Base-by-base conservation (phyloP, 805 yeast species). In the Kazachstania africana region DNA sequence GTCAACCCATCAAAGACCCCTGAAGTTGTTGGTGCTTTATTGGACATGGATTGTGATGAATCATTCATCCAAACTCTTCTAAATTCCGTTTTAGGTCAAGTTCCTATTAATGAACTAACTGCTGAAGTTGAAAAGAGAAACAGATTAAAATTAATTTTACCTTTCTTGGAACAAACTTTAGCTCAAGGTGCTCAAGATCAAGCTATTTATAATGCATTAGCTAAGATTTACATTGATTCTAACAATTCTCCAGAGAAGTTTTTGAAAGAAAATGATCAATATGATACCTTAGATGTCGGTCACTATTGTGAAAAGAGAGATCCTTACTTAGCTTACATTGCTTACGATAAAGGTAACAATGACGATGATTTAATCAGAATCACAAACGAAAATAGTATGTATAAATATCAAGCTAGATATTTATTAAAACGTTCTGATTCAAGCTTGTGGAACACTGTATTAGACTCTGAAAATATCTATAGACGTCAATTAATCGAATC, bases 231-330 rank as follows among this genome's bases (percentile, higher is more conserved):
- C 68, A 91, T 91, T 50, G 99, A 91, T 59, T 81, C 94, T 37
- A 91, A 91, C 69, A 91, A 91, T 66, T 80, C 85, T 46, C 97
- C 99, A 23, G 99, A 91, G 59, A 85, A 84, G 59, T 91, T 91
- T 68, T 70, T 91, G 65, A 78, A 76, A 54, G 97, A 88, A 60
- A 91, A 91, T 59, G 70, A 76, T 45, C 69, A 70, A 51, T 91
- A 91, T 62, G 93, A 91, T 61, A 79, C 97, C n/a, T 65, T 82
- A 45, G 80, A 80, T 48, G 96, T 91, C 43, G 99, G 98, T 68
- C 84, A 75, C 55, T 91, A 91, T 67, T 91, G 99, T 70, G 99
- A 91, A 63, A 88, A 83, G 73, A 81, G 98, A 62, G 99, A 91
- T 53, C 99, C 99, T 40, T 91, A 84, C 63, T 68, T 91, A 55